These are phyloP conservation scores for Thecaphora thlaspeos DNA, from an alignment of 1,284 basidiomycete genomes.

Conservation along the genomic window DNA sequence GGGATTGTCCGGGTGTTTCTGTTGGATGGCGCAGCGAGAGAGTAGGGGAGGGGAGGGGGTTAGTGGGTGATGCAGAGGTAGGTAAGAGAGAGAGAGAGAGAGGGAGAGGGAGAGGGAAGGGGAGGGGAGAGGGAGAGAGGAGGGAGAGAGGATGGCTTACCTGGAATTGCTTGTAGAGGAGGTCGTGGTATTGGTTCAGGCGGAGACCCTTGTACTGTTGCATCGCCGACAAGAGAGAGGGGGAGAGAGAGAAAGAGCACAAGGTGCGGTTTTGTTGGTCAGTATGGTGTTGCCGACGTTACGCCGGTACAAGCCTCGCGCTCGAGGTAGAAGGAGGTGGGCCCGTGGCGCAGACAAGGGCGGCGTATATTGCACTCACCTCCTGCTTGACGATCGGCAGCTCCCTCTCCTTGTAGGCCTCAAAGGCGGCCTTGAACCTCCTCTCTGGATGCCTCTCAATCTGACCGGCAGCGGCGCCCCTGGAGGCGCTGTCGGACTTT, in stretches of 20 bases:
- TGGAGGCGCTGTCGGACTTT: conserved; percentile 84
- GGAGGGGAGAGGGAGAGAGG: no score
- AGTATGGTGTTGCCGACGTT: no score
- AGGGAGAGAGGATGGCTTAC: background rate
- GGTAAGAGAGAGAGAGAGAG: no score
- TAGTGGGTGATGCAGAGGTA: no score
- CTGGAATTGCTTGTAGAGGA: conserved; percentile 49
- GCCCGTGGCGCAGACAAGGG: background rate
- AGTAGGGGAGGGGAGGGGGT: no score
- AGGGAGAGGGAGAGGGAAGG: no score
- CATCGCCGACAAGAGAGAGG: background rate
- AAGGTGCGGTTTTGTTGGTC: no score
- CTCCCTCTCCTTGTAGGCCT: conserved; percentile 86
- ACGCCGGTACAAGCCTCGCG: no score
- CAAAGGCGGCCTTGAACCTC: conserved; percentile 70
- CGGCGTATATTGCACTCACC: conserved; percentile 12
- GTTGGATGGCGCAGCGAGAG: no score
- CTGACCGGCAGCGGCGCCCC: conserved; percentile 66
- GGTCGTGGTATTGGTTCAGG: conserved; percentile 74
- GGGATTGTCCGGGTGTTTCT: conserved; percentile 86
- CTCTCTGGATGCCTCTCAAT: conserved; percentile 94
- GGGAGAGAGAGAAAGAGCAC: no score
- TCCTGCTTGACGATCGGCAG: conserved; percentile 76
- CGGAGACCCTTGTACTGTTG: conserved; percentile 74
- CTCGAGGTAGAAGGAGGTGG: no score